phyloP scores from a whole-genome alignment of 2,329 filamentous ascomycete genomes.

The Aspergillus bombycis region DNA sequence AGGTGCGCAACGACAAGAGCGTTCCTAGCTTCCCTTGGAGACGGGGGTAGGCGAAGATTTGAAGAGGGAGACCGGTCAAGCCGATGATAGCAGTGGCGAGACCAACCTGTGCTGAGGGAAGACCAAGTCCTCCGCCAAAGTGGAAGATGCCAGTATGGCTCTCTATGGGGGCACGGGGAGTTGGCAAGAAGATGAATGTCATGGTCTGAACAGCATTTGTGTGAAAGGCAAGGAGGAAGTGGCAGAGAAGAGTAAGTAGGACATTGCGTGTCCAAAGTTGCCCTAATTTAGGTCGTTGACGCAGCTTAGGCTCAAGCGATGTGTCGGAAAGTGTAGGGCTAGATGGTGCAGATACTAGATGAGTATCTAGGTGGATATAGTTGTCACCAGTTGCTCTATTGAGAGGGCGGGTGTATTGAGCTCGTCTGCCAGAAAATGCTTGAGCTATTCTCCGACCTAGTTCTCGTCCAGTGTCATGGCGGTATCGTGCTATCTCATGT shows the following conservation, averaged over 20 bases:
- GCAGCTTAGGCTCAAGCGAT: too few species aligned
- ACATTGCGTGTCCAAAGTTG: constrained; percentile 59
- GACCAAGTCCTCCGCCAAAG: constrained; percentile 74
- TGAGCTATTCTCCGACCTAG: too few species aligned
- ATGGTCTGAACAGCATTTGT: constrained; percentile 76
- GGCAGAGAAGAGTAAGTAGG: constrained; percentile 60
- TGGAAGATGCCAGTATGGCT: constrained; percentile 50
- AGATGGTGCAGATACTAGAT: too few species aligned
- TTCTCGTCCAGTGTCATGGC: too few species aligned
- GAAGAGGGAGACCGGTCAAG: constrained; percentile 72
- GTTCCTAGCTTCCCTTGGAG: constrained; percentile 70
- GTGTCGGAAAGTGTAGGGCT: too few species aligned
- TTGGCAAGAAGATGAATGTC: constrained; percentile 76
- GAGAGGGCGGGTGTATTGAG: too few species aligned
- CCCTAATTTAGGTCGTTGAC: constrained; percentile 48
- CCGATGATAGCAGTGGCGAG: constrained; percentile 77
- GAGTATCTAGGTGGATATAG: too few species aligned
- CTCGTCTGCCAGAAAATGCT: too few species aligned
- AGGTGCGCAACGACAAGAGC: constrained; percentile 68
- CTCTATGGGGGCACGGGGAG: constrained; percentile 60
- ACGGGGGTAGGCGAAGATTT: constrained; percentile 70
- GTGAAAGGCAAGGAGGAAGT: constrained; percentile 73
- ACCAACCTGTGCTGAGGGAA: constrained; percentile 71
- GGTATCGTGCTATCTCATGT: too few species aligned
- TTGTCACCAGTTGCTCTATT: too few species aligned